Evolutionary conservation across 306 rosid species (phyloP), one percentile per base, ranked within the genome.

Genomic region (Mucuna pruriens): DNA sequence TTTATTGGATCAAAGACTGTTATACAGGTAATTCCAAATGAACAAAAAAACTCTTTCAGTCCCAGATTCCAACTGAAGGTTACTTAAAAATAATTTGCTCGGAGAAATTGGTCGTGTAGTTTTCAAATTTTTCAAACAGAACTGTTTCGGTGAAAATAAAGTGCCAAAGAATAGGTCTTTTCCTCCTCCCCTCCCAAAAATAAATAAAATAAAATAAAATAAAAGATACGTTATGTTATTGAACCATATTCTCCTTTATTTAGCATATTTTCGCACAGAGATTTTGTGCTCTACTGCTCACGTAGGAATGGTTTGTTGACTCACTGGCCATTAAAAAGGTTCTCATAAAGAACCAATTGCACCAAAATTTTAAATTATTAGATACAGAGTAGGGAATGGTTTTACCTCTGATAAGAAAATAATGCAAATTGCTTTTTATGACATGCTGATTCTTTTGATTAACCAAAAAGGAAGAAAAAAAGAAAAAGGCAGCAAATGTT

Each of bases 1-100:
- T 93, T 91, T 85, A 54, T 93, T 60, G 94, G 97, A 36, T 91
- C 97, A 6, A 93, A 93, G 86, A 88, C 94, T 36, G 97, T 88
- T 54, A 93, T 93, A 81, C 97, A 89, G 96, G 97, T 93, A 79
- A 76, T 42, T 55, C 42, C 16, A 31, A 70, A 46, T 57, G 77
- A 70, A 23, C 38, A 62, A 60, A 31, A 74, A 23, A 44, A 13
- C 7, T 36, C 10, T 73, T 57, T 79, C 40, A 25, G 19, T 2
- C 0, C 44, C 2, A 65, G 58, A 45, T 51, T 25, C 52, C 4
- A 51, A 38, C 33, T 49, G 11, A 69, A 25, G 16, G 11, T 25
- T 58, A 25, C 38, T 34, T 36, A 49, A 65, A 76, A 63, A 25
- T 77, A 6, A 11, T 20, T 42, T 46, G 38, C 5, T 75, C 3